These are phyloP conservation scores for Solanum tacnaense DNA, from an alignment of 257 asterid genomes.

Conservation along the genomic window DNA sequence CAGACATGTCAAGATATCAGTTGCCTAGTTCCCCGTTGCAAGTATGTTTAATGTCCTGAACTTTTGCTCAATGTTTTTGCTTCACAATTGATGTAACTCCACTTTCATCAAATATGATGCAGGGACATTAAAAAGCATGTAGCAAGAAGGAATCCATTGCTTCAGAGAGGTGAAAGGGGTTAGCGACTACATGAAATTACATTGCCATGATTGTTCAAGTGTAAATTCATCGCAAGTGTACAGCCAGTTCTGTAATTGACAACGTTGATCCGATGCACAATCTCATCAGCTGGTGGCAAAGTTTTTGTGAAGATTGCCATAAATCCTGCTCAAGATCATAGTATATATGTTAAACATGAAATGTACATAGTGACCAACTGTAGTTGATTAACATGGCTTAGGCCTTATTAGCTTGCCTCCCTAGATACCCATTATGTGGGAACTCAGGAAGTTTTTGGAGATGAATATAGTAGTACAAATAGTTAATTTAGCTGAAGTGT, in stretches of 20 bases:
- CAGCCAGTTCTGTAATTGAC: neutral
- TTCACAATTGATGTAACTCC: neutral
- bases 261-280: neutral
- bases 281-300: neutral
- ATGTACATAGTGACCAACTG: neutral
- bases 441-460: neutral
- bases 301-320: neutral
- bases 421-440: neutral
- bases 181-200: neutral
- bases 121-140: constrained; percentile 21
- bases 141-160: constrained; percentile 2
- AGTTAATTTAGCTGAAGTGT: neutral
- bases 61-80: neutral
- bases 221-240: neutral
- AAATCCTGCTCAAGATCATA: neutral
- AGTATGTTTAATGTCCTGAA: constrained; percentile 13
- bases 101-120: neutral
- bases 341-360: neutral
- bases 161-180: constrained; percentile 7
- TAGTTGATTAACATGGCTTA: neutral
- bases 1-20: constrained; percentile 18
- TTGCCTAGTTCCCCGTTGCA: constrained; percentile 52
- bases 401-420: neutral
- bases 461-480: neutral
- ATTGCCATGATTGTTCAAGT: neutral